These are phyloP conservation scores for Rutstroemia sp. DNA, from an alignment of 2,329 filamentous ascomycete genomes.

Conservation along the genomic window DNA sequence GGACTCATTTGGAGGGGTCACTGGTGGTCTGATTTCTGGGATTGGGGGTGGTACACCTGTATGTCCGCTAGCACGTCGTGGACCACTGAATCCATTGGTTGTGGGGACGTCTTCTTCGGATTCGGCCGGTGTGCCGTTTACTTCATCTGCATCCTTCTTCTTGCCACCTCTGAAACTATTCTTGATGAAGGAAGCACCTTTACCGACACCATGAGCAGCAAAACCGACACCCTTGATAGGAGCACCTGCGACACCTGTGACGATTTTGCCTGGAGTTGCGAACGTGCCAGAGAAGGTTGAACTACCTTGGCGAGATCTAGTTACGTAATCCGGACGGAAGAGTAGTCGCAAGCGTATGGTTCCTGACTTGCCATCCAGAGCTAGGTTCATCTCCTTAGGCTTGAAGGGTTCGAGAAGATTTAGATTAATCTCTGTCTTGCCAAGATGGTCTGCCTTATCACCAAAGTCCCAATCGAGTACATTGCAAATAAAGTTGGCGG, in stretches of 20 bases:
- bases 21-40: conserved; percentile 12
- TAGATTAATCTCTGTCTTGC: conserved; percentile 67
- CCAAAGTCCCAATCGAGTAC: conserved; percentile 97
- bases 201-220: conserved; percentile 61
- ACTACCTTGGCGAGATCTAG: conserved; percentile 77
- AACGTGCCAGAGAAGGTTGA: conserved; percentile 92
- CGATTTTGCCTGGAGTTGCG: conserved; percentile 76
- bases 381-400: conserved; percentile 64
- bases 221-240: conserved; percentile 89
- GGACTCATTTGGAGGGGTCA: conserved; percentile 24
- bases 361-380: conserved; percentile 84
- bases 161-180: conserved; percentile 74
- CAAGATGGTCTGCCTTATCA: conserved; percentile 88
- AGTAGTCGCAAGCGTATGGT: conserved; percentile 74
- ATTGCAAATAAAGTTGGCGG: conserved; percentile 71
- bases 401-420: conserved; percentile 78
- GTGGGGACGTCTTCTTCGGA: conserved; percentile 34
- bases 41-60: conserved; percentile 2
- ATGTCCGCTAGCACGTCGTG: conserved; percentile 17
- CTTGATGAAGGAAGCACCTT: conserved; percentile 84
- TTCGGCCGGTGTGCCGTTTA: conserved; percentile 21
- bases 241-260: conserved; percentile 71
- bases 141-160: conserved; percentile 36
- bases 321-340: conserved; percentile 90
- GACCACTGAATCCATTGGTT: conserved; percentile 26